Evolutionary conservation across 1,139 yeast genomes (phyloP).

Genomic region (Arxiozyma slooffiae): DNA sequence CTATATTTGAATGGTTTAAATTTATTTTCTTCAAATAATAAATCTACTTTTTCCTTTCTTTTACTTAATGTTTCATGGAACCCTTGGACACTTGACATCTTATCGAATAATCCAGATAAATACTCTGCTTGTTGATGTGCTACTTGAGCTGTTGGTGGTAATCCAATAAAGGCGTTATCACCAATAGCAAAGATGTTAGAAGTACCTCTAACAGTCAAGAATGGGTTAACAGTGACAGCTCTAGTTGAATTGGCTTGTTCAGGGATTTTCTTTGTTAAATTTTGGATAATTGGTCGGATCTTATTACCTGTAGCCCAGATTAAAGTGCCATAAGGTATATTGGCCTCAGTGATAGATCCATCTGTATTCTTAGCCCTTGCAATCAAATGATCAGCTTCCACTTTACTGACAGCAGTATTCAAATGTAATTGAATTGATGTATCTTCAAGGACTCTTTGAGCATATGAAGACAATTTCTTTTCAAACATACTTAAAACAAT

Average conservation of each 20-base stretch:
- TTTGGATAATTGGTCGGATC: slow-evolving; percentile 66
- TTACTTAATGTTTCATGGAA: slow-evolving; percentile 40
- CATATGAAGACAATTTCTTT: slow-evolving; percentile 74
- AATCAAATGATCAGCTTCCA: slow-evolving; percentile 55
- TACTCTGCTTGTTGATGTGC: slow-evolving; percentile 92
- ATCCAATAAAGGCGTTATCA: slow-evolving; percentile 81
- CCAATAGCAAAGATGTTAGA: slow-evolving; percentile 80
- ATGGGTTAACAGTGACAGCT: slow-evolving; percentile 76
- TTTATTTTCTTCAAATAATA: slow-evolving; percentile 38
- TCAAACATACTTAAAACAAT: slow-evolving; percentile 82
- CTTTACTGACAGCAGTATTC: slow-evolving; percentile 81
- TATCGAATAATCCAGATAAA: slow-evolving; percentile 66
- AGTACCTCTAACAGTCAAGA: slow-evolving; percentile 76
- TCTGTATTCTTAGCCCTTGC: slow-evolving; percentile 70
- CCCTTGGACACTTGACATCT: slow-evolving; percentile 59
- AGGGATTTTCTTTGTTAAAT: slow-evolving; percentile 63
- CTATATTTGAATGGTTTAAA: slow-evolving; percentile 55
- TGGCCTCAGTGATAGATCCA: slow-evolving; percentile 40
- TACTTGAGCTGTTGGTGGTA: slow-evolving; percentile 95
- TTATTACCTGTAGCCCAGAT: slow-evolving; percentile 99
- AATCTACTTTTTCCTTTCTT: slow-evolving; percentile 31
- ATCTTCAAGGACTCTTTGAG: slow-evolving; percentile 70
- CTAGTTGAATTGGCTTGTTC: slow-evolving; percentile 83
- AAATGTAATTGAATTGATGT: slow-evolving; percentile 68
- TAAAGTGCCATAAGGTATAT: slow-evolving; percentile 82